Evolutionary conservation across 75 land plant species (phyloP).

Genomic region (Sequoia sempervirens): DNA sequence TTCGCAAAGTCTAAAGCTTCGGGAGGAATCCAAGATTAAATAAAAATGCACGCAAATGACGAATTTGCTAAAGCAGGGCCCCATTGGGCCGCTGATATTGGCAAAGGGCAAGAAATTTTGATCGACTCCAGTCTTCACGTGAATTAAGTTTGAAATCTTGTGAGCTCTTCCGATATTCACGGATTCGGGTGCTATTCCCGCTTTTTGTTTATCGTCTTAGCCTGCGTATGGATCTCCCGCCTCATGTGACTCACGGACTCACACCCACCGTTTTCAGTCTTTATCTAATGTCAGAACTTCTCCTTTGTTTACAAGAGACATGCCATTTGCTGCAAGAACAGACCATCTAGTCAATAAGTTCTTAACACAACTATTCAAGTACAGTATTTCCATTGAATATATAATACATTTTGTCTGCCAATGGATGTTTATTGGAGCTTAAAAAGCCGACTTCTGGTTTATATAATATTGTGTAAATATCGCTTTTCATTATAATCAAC

Average conservation of each 20-base stretch:
- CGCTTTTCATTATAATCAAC: too few relatives aligned
- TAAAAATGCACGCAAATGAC: not conserved
- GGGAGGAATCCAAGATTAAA: not conserved
- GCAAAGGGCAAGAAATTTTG: not conserved
- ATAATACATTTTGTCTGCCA: too few relatives aligned
- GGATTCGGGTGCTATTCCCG: not conserved
- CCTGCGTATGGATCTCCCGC: not conserved
- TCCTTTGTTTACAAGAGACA: too few relatives aligned
- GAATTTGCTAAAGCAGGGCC: not conserved
- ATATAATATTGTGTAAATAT: too few relatives aligned
- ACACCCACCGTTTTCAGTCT: not conserved
- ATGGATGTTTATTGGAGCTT: too few relatives aligned
- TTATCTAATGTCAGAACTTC: too few relatives aligned
- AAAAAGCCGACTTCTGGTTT: too few relatives aligned
- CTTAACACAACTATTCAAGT: too few relatives aligned
- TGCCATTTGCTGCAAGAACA: too few relatives aligned
- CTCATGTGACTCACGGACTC: not conserved
- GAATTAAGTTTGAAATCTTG: not conserved
- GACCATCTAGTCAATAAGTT: too few relatives aligned
- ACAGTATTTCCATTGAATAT: too few relatives aligned
- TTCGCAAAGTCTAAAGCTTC: not conserved
- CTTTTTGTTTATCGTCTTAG: not conserved
- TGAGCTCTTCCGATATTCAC: not conserved
- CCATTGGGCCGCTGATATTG: not conserved
- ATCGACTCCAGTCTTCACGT: not conserved